Conservation (phyloP, 805 yeast species). For the Tetrapisispora taiwanensis region DNA sequence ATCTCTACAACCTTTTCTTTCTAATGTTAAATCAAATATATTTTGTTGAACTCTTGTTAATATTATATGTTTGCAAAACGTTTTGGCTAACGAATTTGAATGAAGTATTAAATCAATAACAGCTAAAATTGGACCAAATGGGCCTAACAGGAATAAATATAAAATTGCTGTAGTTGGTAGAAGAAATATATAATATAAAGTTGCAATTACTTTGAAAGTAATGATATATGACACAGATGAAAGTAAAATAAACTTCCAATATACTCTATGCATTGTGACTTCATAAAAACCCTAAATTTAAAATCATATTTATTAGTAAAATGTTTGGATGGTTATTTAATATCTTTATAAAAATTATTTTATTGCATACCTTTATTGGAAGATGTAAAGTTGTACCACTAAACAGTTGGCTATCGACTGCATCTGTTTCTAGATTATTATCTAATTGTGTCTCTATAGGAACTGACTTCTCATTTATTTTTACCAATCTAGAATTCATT, state of each 20-base stretch:
- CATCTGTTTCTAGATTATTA: neutral
- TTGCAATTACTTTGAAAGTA: constrained; percentile 16
- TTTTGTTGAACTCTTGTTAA: constrained; percentile 17
- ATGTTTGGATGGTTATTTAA: neutral
- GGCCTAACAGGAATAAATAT: constrained; percentile 23
- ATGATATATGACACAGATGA: constrained; percentile 16
- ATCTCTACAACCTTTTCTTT: constrained; percentile 10
- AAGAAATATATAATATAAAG: constrained; percentile 16
- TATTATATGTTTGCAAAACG: constrained; percentile 17
- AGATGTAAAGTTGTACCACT: neutral
- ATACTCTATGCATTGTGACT: constrained; percentile 13
- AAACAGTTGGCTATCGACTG: neutral
- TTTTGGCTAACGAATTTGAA: constrained; percentile 19
- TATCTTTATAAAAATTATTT: too few species aligned
- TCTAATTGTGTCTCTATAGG: neutral
- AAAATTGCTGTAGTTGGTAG: constrained; percentile 22
- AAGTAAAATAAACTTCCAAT: constrained; percentile 23
- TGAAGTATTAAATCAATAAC: constrained; percentile 25
- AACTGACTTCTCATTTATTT: too few species aligned
- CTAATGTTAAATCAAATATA: constrained; percentile 17
- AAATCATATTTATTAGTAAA: neutral
- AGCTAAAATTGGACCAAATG: constrained; percentile 24
- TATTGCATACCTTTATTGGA: constrained; percentile 2
- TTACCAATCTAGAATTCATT: too few species aligned
- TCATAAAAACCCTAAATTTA: constrained; percentile 21